Conservation (phyloP, 306 rosid species). For the Cicer bijugum region DNA sequence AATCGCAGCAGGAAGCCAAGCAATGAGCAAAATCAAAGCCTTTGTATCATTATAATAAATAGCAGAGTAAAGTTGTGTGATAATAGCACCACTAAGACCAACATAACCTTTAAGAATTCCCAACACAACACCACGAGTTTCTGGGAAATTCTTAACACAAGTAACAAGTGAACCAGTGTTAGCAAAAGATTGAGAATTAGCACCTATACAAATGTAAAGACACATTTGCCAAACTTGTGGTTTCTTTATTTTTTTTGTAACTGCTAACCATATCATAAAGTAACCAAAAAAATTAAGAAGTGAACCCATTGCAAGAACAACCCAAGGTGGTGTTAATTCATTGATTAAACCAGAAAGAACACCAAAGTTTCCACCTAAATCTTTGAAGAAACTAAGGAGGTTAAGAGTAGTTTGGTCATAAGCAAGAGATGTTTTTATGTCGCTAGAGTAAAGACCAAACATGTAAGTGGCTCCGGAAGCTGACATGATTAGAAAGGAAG, state of each 20-base stretch:
- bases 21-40: slow-evolving; percentile 61
- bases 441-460: slow-evolving; percentile 75
- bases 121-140: slow-evolving; percentile 61
- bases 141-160: slow-evolving; percentile 75
- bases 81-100: slow-evolving; percentile 77
- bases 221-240: slow-evolving; percentile 76
- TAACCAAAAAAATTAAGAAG: slow-evolving; percentile 69
- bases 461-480: slow-evolving; percentile 83
- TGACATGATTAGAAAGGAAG: slow-evolving; percentile 74
- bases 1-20: slow-evolving; percentile 73
- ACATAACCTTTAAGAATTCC: slow-evolving; percentile 71
- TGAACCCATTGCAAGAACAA: slow-evolving; percentile 56
- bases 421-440: slow-evolving; percentile 58
- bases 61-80: slow-evolving; percentile 68
- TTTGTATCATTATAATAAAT: slow-evolving; percentile 59
- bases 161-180: slow-evolving; percentile 79
- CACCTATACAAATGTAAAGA: slow-evolving; percentile 66
- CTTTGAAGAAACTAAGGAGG: slow-evolving; percentile 84
- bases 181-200: slow-evolving; percentile 72
- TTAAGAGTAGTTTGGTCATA: slow-evolving; percentile 88
- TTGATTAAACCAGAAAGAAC: slow-evolving; percentile 73
- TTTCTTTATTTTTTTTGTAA: slow-evolving; percentile 47
- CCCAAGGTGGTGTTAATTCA: slow-evolving; percentile 79
- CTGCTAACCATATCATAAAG: slow-evolving; percentile 81
- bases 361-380: slow-evolving; percentile 77